Evolutionary conservation across 331 rosid species (phyloP), one percentile per base, ranked within the genome.

Genomic region (Dryas integrifolia): DNA sequence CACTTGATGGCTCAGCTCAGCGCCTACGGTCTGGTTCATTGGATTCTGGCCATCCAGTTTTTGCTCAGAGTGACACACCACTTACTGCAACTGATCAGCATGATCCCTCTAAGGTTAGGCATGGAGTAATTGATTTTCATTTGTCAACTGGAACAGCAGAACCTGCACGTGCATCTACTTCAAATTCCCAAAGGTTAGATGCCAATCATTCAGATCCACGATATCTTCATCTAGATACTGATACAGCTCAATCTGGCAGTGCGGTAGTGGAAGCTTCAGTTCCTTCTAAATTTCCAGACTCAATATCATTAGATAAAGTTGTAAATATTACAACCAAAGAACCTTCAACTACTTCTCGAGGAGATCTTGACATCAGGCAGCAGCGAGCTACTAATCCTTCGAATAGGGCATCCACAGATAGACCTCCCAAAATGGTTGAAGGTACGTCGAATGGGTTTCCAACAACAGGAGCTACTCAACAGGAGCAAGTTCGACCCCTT

Each of bases 401-500:
- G 59, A 86, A 70, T 80, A 89, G 90, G 81, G 68, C 92, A 71
- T 85, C 97, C 68, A 84, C 93, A 41, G 98, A 95, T 65, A 85
- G 90, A 70, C 73, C 87, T 78, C 81, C 89, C 35, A 94, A 94
- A 85, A 76, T 77, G 58, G 51, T 87, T 74, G 98, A 91, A 77
- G 80, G 85, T 75, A 76, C 86, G 73, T 84, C 92, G 44, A 91
- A 86, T 80, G 97, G 96, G 63, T 72, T 87, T 83, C 63, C 88
- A 57, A 77, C 82, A 14, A 44, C 88, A 24, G 86, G 80, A 66
- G 70, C 77, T 68, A 53, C 79, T 56, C 96, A 85, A 72, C 97
- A 88, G 72, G 99, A 95, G 79, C 98, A 88, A 73, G 97, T 92
- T 57, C 86, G 99, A 55, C 99, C 99, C 72, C 98, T 95, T 84